Evolutionary conservation across 108 stramenopile genomes (phyloP), one percentile per base, ranked within the genome.

Genomic region (Aureococcus anophagefferens): DNA sequence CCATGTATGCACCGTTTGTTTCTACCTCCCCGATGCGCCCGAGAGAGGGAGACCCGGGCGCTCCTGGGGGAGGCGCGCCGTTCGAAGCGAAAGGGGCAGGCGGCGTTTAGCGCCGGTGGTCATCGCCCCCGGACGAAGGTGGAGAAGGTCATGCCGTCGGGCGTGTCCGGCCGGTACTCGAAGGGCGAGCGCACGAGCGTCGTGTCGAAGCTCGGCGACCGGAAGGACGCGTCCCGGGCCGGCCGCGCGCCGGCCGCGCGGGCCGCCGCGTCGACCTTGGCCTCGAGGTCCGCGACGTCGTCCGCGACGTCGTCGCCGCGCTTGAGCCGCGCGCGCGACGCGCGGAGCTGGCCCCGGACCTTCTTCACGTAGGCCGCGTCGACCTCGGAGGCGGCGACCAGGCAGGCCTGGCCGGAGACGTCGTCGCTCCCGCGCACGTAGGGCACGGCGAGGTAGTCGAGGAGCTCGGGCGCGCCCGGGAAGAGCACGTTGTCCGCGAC

Each of bases 401-500:
- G 5, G 32, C 64, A 31, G 16, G 18, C 64, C 32, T 64, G 30
- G 32, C 64, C 64, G 29, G 11, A 16, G 32, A 33, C 30, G 15
- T 18, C 51, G 51, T 59, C 51, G 51, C 7, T 59, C 51, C 0
- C 51, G 0, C 3, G 21, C 25, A 25, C 51, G 51, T 59, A 59
- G 51, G 51, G 51, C 3, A 59, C 51, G 25, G 1, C 25, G 17
- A 64, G 11, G 32, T 64, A 64, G 32, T 30, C 64, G 14, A 64
- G 33, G 15, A 33, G 16, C 14, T 33, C 32, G 32, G 64, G 64
- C 14, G 64, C 64, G 32, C 64, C 64, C 30, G 64, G 64, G 16
- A 64, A 64, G 32, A 31, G 32, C 15, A 64, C 64, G 64, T 64
- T 64, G 64, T 64, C 64, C 30, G 64, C 64, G 15, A 64, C 25